A percentile compares a stretch with the other conserved stretches of the same genome.
Conservation (phyloP, 2,329 filamentous ascomycete genomes). For the Chalaropsis ovoidea region DNA sequence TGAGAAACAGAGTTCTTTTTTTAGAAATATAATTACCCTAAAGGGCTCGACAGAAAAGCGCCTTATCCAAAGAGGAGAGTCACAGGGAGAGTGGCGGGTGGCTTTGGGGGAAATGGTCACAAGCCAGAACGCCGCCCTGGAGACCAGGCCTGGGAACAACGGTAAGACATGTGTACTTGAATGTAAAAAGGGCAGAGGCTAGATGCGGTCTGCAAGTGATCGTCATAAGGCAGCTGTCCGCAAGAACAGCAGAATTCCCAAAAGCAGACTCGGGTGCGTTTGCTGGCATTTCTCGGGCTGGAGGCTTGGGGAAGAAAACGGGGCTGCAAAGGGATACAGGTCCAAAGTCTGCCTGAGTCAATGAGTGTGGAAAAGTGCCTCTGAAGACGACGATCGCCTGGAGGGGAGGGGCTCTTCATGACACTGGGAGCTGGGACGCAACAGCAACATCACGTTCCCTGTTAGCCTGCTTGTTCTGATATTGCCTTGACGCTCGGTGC, state of each 20-base stretch:
- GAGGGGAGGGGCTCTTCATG: background rate
- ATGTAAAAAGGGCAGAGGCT: background rate
- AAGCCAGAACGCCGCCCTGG: background rate
- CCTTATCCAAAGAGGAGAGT: background rate
- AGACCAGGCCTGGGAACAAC: background rate
- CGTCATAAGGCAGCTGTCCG: background rate
- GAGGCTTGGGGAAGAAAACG: background rate
- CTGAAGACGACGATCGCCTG: slow-evolving; percentile 1
- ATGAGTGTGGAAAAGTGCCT: background rate
- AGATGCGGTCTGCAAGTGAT: background rate
- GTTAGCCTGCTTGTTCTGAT: background rate
- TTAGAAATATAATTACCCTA: background rate
- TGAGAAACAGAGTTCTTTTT: slow-evolving; percentile 1
- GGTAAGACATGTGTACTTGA: background rate
- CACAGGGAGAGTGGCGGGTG: background rate
- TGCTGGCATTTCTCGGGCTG: background rate
- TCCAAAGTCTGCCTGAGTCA: background rate
- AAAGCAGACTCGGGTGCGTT: background rate
- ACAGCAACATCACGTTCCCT: background rate
- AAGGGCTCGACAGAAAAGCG: background rate
- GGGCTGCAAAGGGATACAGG: background rate
- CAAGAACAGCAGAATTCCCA: background rate
- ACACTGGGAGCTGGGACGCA: background rate
- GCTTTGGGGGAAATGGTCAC: background rate
- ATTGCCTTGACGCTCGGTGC: background rate